Conservation (phyloP, 306 rosid genomes). For the Casuarina equisetifolia region DNA sequence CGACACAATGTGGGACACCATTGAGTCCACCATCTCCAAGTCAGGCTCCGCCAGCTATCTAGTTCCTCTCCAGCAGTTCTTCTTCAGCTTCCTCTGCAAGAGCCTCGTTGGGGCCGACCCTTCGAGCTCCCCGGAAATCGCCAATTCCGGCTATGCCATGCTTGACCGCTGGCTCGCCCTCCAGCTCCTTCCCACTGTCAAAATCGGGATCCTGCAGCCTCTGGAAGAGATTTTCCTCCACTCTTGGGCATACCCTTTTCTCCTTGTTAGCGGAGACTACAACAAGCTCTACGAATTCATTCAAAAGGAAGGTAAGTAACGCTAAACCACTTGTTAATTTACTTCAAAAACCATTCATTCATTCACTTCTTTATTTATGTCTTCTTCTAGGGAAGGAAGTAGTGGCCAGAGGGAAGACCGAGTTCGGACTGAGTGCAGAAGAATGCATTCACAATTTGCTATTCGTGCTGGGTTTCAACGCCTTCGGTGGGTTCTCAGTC, state of each 20-base stretch:
- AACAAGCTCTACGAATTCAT: constrained; percentile 52
- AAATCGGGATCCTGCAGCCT: constrained; percentile 68
- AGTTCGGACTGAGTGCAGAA: constrained; percentile 63
- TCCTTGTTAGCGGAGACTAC: constrained; percentile 71
- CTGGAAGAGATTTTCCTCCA: constrained; percentile 84
- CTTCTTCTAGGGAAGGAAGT: constrained; percentile 55
- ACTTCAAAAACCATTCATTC: no score
- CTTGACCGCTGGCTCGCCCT: constrained; percentile 78
- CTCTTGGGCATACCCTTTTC: constrained; percentile 71
- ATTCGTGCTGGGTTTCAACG: constrained; percentile 80
- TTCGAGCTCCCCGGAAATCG: constrained; percentile 52
- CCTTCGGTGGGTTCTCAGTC: constrained; percentile 82
- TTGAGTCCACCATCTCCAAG: constrained; percentile 52
- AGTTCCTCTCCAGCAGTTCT: constrained; percentile 47
- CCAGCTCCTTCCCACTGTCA: constrained; percentile 70
- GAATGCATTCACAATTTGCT: constrained; percentile 77
- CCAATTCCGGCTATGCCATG: constrained; percentile 53
- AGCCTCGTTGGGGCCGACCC: constrained; percentile 62
- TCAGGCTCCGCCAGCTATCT: constrained; percentile 37
- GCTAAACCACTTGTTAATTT: not conserved
- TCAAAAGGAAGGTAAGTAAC: constrained; percentile 50
- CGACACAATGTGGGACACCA: constrained; percentile 50
- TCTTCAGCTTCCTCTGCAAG: constrained; percentile 65
- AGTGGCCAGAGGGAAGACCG: constrained; percentile 45
- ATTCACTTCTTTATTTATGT: not conserved